Percentiles rank a stretch among this genome's conserved stretches.
phyloP scores from a whole-genome alignment of 805 yeast genomes.

The Zygosaccharomyces rouxii region DNA sequence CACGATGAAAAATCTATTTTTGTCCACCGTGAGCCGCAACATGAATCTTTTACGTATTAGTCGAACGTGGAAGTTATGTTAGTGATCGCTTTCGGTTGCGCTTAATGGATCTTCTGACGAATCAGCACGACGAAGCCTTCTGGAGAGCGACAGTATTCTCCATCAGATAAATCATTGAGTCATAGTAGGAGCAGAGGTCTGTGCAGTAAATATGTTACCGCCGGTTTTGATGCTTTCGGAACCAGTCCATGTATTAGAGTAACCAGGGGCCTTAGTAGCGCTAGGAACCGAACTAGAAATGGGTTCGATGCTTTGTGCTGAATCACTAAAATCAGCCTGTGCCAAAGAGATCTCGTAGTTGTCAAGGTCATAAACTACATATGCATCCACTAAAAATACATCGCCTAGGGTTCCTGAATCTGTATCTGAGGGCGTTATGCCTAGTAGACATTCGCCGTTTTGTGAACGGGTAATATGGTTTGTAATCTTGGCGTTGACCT shows the following conservation, averaged over 20 bases:
- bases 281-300: conserved; percentile 39
- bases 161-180: not conserved
- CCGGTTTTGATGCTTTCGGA: conserved; percentile 22
- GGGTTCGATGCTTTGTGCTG: conserved; percentile 22
- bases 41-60: too few species aligned
- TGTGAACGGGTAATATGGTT: conserved; percentile 30
- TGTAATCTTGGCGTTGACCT: conserved; percentile 46
- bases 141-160: too few species aligned
- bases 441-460: conserved; percentile 42
- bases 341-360: conserved; percentile 54
- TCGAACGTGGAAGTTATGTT: too few species aligned
- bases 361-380: conserved; percentile 61
- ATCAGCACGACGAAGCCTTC: too few species aligned
- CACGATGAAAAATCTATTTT: too few species aligned
- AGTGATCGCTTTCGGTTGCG: too few species aligned
- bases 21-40: too few species aligned
- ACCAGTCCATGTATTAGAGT: conserved; percentile 42
- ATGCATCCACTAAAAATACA: conserved; percentile 52
- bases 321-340: conserved; percentile 35
- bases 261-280: conserved; percentile 45
- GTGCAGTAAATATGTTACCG: conserved; percentile 27
- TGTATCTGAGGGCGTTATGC: conserved; percentile 33
- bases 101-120: too few species aligned
- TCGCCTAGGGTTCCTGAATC: conserved; percentile 47
- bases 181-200: not conserved